Percentiles rank a stretch among this genome's conserved stretches.
These are phyloP conservation scores for Pichia sp. DNA, from an alignment of 1,139 yeast species.

Conservation along the genomic window DNA sequence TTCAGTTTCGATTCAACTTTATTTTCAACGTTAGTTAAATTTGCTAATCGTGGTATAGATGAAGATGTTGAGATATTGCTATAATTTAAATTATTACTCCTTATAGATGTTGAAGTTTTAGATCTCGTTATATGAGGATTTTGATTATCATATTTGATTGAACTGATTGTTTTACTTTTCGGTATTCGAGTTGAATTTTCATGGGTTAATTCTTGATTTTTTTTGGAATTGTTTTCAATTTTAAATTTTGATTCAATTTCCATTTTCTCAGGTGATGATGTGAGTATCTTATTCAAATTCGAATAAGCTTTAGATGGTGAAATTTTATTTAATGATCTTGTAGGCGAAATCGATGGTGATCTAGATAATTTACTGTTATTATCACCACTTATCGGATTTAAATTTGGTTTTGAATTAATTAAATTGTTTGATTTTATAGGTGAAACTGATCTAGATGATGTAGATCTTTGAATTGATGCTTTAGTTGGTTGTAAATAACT, in stretches of 20 bases:
- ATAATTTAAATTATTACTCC: slow-evolving; percentile 1
- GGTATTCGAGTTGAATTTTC: too few relatives aligned
- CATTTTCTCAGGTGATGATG: slow-evolving; percentile 8
- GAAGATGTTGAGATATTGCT: slow-evolving; percentile 11
- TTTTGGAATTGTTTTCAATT: not conserved
- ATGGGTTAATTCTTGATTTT: slow-evolving; percentile 1
- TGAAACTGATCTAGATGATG: slow-evolving; percentile 11
- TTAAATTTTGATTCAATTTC: not conserved
- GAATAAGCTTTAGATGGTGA: slow-evolving; percentile 25
- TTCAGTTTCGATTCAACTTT: slow-evolving; percentile 4
- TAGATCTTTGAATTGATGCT: slow-evolving; percentile 17
- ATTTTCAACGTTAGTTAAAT: slow-evolving; percentile 10
- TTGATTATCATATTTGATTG: not conserved
- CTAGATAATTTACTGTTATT: slow-evolving; percentile 1
- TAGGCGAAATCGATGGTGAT: slow-evolving; percentile 15
- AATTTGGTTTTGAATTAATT: slow-evolving; percentile 1
- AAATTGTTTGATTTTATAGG: slow-evolving; percentile 11
- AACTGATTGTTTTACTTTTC: slow-evolving; percentile 3
- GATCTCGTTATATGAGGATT: slow-evolving; percentile 14
- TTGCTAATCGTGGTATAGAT: slow-evolving; percentile 18
- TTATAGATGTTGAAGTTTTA: slow-evolving; percentile 9
- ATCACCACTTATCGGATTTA: slow-evolving; percentile 1
- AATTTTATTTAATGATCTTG: slow-evolving; percentile 17
- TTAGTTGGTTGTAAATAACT: slow-evolving; percentile 21
- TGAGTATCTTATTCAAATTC: slow-evolving; percentile 15